Evolutionary conservation across 2,329 filamentous ascomycete genomes (phyloP), one percentile per base, ranked within the genome.

Genomic region (Stemphylium beticola): DNA sequence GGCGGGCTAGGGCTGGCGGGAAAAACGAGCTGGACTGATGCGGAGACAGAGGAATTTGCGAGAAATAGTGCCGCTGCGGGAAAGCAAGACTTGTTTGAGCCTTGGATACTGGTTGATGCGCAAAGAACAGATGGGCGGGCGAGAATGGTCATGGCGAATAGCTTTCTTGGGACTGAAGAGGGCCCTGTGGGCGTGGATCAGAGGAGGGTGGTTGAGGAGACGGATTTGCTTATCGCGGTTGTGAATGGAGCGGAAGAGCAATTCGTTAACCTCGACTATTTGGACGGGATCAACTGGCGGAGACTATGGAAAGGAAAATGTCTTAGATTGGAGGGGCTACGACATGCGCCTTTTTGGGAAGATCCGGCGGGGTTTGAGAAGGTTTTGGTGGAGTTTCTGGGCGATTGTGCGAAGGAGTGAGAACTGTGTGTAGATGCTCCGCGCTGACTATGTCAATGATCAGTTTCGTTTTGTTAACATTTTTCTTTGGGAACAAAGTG

Each of bases 341-440:
- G 60, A 31, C 71, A 74, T 60, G 66, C 69, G 36, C 71, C 71
- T 7, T 73, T 74, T 41, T 74, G 67, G 66, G 71, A 69, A 46
- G 55, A 60, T 45, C 61, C 64, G 9, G 29, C 40, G 14, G 45
- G 33, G 6, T 67, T 65, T 36, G 64, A 62, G 47, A 34, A 15
- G 22, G 8, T 66, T 8, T 37, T 70, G 12, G 17, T 46, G 38
- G 58, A 65, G 37, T 69, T 69, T 37, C 24, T 64, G 46, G 38
- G n/a, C 11, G 60, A 63, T 43, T 60, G 49, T 18, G 46, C 43
- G 40, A 43, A 40, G 36, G 18, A 22, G 26, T 34, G 18, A 26
- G 26, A 11, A 11, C 4, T 29, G 8, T 8, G 10, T 29, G 9
- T 29, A 29, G 26, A 11, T 29, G 10, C 11, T n/a, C n/a, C 26